Evolutionary conservation across 306 rosid genomes (phyloP), one percentile per base, ranked within the genome.

Genomic region (Pachyrhizus erosus): DNA sequence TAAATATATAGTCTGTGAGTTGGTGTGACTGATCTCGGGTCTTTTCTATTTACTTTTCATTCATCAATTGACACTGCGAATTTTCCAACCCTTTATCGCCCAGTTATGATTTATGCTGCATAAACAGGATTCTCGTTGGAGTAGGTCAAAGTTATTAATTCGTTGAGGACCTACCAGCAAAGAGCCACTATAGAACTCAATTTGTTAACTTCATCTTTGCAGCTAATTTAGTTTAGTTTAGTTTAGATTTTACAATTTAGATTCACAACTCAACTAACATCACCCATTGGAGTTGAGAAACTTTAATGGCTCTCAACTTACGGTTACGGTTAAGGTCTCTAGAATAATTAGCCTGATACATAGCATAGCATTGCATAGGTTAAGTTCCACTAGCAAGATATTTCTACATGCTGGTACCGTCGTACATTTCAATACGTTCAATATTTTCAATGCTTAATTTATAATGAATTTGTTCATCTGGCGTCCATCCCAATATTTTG

Each of bases 91-190:
- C 1, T n/a, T 69, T 24, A 34, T 26, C 14, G 61, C 66, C 71
- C 31, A 76, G 58, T 81, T 60, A 85, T 85, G 75, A 75, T 17
- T 26, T 27, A 37, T 78, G 70, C 64, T 48, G 82, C 14, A 75
- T 24, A 17, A 80, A 73, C 83, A 78, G 81, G 69, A 21, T 52
- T 82, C 13, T 66, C 72, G 88, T 65, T 77, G 88, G 84, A 77
- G 88, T 86, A 81, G 88, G 88, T 85, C 66, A 76, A 49, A 70
- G 54, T 39, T 62, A 82, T 76, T 76, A 85, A 80, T 80, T 49
- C 20, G 9, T 1, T 23, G 71, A 49, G 85, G 62, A 76, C 83
- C 83, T 61, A 77, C 52, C 67, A 69, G 15, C 43, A 1, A 40
- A 18, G 26, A 51, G 76, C 49, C 14, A 67, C 70, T 24, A 48